Evolutionary conservation across 2,329 filamentous ascomycete genomes (phyloP), one percentile per base, ranked within the genome.

Genomic region (Ophiocordyceps camponoti-floridani): DNA sequence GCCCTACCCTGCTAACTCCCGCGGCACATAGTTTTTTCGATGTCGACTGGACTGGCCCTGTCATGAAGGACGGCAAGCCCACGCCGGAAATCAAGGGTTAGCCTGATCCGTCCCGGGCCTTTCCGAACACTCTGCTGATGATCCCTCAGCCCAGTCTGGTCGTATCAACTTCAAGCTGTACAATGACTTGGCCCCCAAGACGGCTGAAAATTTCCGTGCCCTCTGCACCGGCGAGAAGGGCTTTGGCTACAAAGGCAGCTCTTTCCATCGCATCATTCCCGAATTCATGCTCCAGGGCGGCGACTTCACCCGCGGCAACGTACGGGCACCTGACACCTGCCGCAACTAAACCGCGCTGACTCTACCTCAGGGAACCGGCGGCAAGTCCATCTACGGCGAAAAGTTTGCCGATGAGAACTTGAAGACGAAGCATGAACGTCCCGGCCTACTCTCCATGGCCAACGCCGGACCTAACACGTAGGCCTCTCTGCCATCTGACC

Each of bases 361-460:
- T 12, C 38, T 40, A 13, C 4, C 40, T 4, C 42, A 93, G 86
- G 85, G 85, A 61, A 89, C 86, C 47, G 86, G 85, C 69, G 85
- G 86, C 67, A 84, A 83, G 70, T 93, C 84, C 64, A 94, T 94
- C 76, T 94, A 93, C 67, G 86, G 86, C 57, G 84, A 93, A 68
- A 91, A 89, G 75, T 94, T 94, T 62, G 68, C 79, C 58, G 86
- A 94, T 62, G 86, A 94, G 81, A 94, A 93, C 81, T 93, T 94
- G 74, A 60, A 66, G 50, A 61, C 72, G 54, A 79, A 77, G 71
- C 87, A 94, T 77, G 66, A 64, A 64, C 68, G 71, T 56, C 80
- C 82, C 50, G 84, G 81, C 70, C 74, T 88, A 55, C 75, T 94
- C 54, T 94, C 87, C 67, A 94, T 94, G 87, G 87, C 87, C 64